A percentile compares a stretch with the other conserved stretches of the same genome.
Evolutionary conservation across 2,329 filamentous ascomycete species (phyloP).

Genomic region (Apiospora aurea): DNA sequence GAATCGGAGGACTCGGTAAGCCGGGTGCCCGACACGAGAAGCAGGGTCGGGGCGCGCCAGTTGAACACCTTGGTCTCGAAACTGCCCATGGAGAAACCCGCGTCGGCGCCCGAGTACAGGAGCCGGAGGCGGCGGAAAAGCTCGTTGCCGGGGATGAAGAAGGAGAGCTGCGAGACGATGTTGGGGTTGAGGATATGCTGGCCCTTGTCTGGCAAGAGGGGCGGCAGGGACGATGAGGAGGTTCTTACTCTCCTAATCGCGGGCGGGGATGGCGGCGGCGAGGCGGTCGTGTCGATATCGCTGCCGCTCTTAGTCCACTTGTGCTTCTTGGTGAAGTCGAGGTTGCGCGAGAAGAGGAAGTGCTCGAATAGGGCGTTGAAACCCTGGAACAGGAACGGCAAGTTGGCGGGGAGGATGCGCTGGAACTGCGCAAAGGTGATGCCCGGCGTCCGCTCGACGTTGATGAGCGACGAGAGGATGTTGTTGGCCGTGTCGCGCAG

Average conservation of each 20-base stretch:
- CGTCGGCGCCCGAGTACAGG: slow-evolving; percentile 73
- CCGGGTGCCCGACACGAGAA: slow-evolving; percentile 72
- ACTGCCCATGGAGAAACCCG: slow-evolving; percentile 79
- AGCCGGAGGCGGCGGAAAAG: slow-evolving; percentile 72
- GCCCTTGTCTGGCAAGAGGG: slow-evolving; percentile 58
- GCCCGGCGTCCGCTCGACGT: slow-evolving; percentile 68
- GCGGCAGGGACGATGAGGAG: slow-evolving; percentile 36
- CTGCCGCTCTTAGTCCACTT: slow-evolving; percentile 40
- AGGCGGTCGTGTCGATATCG: background rate
- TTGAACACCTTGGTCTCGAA: slow-evolving; percentile 80
- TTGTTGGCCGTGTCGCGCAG: slow-evolving; percentile 68
- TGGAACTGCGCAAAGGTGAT: slow-evolving; percentile 69
- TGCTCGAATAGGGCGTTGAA: slow-evolving; percentile 75
- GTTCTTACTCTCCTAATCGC: background rate
- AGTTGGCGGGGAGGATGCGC: slow-evolving; percentile 62
- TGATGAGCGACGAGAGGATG: slow-evolving; percentile 70
- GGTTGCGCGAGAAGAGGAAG: slow-evolving; percentile 76
- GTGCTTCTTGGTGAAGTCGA: slow-evolving; percentile 69
- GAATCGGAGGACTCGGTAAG: slow-evolving; percentile 54
- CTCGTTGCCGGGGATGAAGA: slow-evolving; percentile 70
- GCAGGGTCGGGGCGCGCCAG: slow-evolving; percentile 76
- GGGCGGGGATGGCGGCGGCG: background rate
- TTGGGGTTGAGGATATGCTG: slow-evolving; percentile 69
- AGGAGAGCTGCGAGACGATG: slow-evolving; percentile 72
- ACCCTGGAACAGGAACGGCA: slow-evolving; percentile 72